Evolutionary conservation across 2,329 filamentous ascomycete species (phyloP).

Genomic region (Penicillium sp.): DNA sequence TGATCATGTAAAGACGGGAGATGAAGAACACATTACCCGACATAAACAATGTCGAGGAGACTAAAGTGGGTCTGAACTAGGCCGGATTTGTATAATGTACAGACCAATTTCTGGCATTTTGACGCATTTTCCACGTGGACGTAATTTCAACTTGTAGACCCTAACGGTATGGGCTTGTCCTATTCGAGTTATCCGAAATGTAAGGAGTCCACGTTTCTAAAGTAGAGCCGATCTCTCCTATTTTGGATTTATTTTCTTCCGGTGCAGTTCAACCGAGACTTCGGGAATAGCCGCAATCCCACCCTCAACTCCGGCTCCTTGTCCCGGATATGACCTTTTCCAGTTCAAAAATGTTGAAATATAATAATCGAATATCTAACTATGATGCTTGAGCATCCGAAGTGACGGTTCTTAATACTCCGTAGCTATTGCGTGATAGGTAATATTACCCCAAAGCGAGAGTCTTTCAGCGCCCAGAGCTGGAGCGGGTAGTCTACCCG

Average conservation of each 20-base stretch:
- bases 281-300: neutral
- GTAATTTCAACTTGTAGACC: neutral
- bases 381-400: no score
- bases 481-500: no score
- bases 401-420: no score
- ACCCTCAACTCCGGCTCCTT: neutral
- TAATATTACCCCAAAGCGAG: no score
- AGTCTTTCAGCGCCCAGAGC: no score
- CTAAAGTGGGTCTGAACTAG: neutral
- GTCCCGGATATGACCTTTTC: neutral
- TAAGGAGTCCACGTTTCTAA: neutral
- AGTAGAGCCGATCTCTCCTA: neutral
- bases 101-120: no score
- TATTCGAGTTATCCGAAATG: neutral
- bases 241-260: neutral
- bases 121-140: neutral
- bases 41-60: no score
- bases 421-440: no score
- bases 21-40: no score
- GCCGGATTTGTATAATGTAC: constrained; percentile 13
- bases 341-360: no score
- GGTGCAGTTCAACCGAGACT: neutral
- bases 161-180: neutral
- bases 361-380: no score
- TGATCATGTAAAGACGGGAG: no score